Conservation (phyloP, 2,329 filamentous ascomycete species). For the Neonectria coccinea region DNA sequence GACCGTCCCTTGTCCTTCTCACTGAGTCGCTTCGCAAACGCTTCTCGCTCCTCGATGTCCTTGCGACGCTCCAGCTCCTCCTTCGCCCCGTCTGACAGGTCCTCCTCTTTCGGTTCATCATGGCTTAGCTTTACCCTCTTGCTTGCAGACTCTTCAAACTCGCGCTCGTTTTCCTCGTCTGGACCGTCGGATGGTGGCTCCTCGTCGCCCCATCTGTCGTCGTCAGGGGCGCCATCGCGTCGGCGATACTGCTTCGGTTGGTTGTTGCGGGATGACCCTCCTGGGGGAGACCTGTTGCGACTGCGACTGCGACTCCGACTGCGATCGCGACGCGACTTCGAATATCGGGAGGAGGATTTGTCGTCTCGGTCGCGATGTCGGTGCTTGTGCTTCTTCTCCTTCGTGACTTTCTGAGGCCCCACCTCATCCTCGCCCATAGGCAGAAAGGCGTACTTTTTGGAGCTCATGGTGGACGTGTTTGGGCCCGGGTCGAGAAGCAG, state of each 20-base stretch:
- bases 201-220: slow-evolving; percentile 86
- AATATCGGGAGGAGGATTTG: slow-evolving; percentile 43
- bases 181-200: slow-evolving; percentile 62
- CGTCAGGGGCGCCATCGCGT: slow-evolving; percentile 61
- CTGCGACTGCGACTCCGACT: slow-evolving; percentile 35
- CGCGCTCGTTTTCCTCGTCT: slow-evolving; percentile 62
- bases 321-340: slow-evolving; percentile 46
- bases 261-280: slow-evolving; percentile 41
- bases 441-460: slow-evolving; percentile 74
- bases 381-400: slow-evolving; percentile 60
- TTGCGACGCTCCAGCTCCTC: slow-evolving; percentile 69
- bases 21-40: slow-evolving; percentile 80
- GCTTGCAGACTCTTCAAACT: slow-evolving; percentile 75
- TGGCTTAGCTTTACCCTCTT: slow-evolving; percentile 77
- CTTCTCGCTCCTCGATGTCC: slow-evolving; percentile 81
- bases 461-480: slow-evolving; percentile 54
- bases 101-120: slow-evolving; percentile 58
- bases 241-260: slow-evolving; percentile 58
- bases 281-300: slow-evolving; percentile 50
- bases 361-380: slow-evolving; percentile 55
- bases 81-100: slow-evolving; percentile 70
- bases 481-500: background rate
- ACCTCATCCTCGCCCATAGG: slow-evolving; percentile 75
- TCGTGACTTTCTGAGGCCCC: slow-evolving; percentile 64
- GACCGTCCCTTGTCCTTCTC: slow-evolving; percentile 77